A percentile compares a stretch with the other conserved stretches of the same genome.
Conservation (phyloP, 306 rosid genomes). For the Cucumis melo region DNA sequence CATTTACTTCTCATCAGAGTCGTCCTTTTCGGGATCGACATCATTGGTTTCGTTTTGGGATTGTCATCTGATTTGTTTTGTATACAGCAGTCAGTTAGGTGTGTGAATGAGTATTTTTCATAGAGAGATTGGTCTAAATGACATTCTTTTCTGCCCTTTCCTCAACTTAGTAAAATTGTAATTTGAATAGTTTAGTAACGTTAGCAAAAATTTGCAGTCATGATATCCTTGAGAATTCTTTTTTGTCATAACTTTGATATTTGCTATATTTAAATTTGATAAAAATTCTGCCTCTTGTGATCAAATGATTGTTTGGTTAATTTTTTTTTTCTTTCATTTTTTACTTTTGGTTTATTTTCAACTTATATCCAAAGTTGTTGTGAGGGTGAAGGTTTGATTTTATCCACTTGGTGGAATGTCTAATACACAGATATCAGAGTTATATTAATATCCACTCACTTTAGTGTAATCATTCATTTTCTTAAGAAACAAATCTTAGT, state of each 20-base stretch:
- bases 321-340: neutral
- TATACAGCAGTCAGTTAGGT: neutral
- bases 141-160: neutral
- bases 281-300: neutral
- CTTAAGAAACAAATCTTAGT: too few relatives aligned
- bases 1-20: slow-evolving; percentile 2
- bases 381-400: neutral
- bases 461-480: neutral
- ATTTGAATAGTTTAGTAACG: neutral
- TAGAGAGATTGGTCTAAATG: neutral
- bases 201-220: slow-evolving; percentile 5
- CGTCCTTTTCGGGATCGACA: neutral
- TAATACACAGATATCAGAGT: neutral
- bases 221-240: neutral
- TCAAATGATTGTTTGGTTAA: neutral
- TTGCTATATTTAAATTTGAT: neutral
- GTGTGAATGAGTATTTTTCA: neutral
- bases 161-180: neutral
- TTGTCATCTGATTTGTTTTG: neutral
- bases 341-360: neutral
- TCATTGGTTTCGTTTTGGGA: neutral
- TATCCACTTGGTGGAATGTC: slow-evolving; percentile 1
- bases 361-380: neutral
- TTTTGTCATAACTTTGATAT: neutral
- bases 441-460: neutral